Base-by-base conservation (phyloP, 805 yeast species). In the Debaryomyces tyrocola region DNA sequence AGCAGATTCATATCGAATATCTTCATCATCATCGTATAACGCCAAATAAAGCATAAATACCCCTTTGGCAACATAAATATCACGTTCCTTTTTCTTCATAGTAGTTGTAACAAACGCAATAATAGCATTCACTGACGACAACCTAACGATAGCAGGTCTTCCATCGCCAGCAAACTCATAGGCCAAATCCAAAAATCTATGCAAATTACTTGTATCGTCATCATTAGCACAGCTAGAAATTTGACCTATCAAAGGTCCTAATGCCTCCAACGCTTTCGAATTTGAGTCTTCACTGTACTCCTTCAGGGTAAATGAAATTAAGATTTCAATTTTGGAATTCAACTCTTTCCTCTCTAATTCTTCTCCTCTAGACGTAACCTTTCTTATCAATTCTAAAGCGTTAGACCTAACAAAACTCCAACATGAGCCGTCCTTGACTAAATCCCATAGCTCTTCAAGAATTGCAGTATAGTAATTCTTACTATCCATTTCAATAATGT, bases 1-100 rank as follows among this genome's bases (percentile, higher is more conserved):
- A 0, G 87, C 70, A 0, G 87, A 77, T 2, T 54, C 14, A 1
- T 64, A 62, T 46, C 95, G 69, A 5, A 87, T 64, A 11, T 75
- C 81, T 10, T 73, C 79, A 53, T 85, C 92, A 55, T 88, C 96
- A 62, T 89, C 96, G 43, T 66, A 65, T 20, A 84, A 58, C 50
- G 67, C 73, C 11, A 63, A 58, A 47, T 70, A 71, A 0, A 75
- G 42, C 35, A 52, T 46, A 34, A 66, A 45, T 10, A 56, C 31
- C 45, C 64, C 52, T 67, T 11, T 45, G 24, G 48, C 47, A 37
- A 36, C 20, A 9, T 4, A 35, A 20, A 2, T 1, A 21, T 9
- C 38, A n/a, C 7, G 10, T 7, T 31, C 14, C 14, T 15, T 14
- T 53, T 41, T 17, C 17, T 40, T 27, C 11, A 40, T 11, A 6